Evolutionary conservation across 2,329 filamentous ascomycete genomes (phyloP), one percentile per base, ranked within the genome.

Genomic region (Cladophialophora psammophila): DNA sequence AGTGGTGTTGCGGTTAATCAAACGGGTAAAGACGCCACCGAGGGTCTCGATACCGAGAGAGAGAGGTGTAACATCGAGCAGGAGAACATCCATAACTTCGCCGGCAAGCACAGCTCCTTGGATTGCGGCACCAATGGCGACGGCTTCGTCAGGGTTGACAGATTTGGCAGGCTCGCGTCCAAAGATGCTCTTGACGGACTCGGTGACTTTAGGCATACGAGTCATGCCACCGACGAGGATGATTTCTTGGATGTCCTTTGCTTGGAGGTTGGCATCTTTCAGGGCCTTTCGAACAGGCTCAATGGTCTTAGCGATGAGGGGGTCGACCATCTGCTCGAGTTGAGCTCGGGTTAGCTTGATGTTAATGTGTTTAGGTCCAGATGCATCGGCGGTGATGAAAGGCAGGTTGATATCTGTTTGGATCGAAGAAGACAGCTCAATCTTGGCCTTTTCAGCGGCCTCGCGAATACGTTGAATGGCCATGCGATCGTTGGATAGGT

Each of bases 171-270:
- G 93, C 65, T 97, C 94, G 79, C 94, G 94, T 73, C 94, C 94
- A 81, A 98, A 98, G 80, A 97, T 94, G 85, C 85, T 89, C 91
- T 97, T 97, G 81, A 97, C 94, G 53, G 93, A 95, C 85, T 97
- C 93, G 71, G 88, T 87, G 74, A 98, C 94, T 91, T 97, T 97
- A 80, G 94, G 94, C 94, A 98, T 98, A 85, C 94, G 94, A 76
- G 94, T 97, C 94, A 97, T 97, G 84, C 94, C 94, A 89, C 94
- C 94, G 64, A 98, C 94, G 52, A 98, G 90, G 80, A 98, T 97
- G 75, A 98, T 92, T 80, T 98, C 94, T 83, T 97, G 92, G 79
- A 98, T 96, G 70, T 97, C 94, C 85, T 93, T 96, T 75, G 94
- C 88, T 81, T 92, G 86, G 55, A 98, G 88, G 82, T 90, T 89